Evolutionary conservation across 139 green algal species (phyloP), one percentile per base, ranked within the genome.

Genomic region (Tetraselmis chui): DNA sequence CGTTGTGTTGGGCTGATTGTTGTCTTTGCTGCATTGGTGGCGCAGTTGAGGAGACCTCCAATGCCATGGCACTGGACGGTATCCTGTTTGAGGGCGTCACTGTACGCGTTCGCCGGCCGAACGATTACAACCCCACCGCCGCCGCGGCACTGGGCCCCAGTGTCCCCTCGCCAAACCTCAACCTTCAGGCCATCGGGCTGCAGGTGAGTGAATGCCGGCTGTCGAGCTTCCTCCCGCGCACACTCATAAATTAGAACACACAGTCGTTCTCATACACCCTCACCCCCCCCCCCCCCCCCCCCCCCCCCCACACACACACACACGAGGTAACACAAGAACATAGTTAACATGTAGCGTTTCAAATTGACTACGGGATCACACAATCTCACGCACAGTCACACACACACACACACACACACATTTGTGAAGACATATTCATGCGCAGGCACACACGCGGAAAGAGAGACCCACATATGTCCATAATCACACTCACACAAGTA

Each of bases 61-160:
- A 98, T 83, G 91, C 92, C 1, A 96, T 98, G 93, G 94, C 94
- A 0, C 90, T 98, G 31, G 95, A 98, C 79, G 95, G 95, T 83
- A 96, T 98, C 87, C 95, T 97, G 92, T 98, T 97, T 87, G 95
- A 99, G 90, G 97, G 97, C 67, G 92, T 96, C 29, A 91, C 83
- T 2, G 90, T 99, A 81, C 91, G 97, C 31, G 91, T 99, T 83
- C 88, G 95, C 0, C 88, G 97, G 5, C 97, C 97, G 76, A 98
- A 98, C 81, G 97, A 99, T 86, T 99, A 99, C 92, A 98, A 99
- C 89, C 88, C 95, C 0, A 89, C 90, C 0, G 91, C 90, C 1
- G 96, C 96, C 0, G 90, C 91, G 23, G 67, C 80, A 2, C 84
- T 92, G 25, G 87, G 88, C 23, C 87, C 89, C 29, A 84, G 79